Percentiles rank a stretch among this genome's conserved stretches.
These are phyloP conservation scores for Rhodotorula graminis DNA, from an alignment of 768 basidiomycete species.

Conservation along the genomic window DNA sequence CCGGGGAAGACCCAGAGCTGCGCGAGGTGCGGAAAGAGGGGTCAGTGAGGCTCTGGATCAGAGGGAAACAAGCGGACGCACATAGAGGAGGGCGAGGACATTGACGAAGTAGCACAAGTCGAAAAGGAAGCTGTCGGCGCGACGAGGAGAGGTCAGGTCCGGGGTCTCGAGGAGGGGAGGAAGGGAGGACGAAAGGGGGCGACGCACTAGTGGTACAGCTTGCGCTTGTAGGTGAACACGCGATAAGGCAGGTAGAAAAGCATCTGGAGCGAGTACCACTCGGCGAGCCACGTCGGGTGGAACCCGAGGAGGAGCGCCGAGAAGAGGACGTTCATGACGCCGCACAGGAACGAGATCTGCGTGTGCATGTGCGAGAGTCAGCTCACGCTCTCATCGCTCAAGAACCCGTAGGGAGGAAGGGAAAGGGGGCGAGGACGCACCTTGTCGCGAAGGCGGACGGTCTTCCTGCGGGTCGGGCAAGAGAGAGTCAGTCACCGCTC, in stretches of 20 bases:
- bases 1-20: slow-evolving; percentile 76
- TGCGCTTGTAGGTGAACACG: slow-evolving; percentile 80
- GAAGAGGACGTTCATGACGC: slow-evolving; percentile 75
- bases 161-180: neutral
- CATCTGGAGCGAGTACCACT: slow-evolving; percentile 74
- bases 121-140: slow-evolving; percentile 37
- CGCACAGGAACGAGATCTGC: slow-evolving; percentile 76
- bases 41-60: too few relatives aligned
- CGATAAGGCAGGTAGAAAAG: slow-evolving; percentile 76
- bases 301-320: slow-evolving; percentile 84
- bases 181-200: slow-evolving; percentile 53
- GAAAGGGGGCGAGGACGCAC: neutral
- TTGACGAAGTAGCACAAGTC: slow-evolving; percentile 80
- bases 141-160: neutral
- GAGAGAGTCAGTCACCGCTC: neutral
- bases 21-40: too few relatives aligned
- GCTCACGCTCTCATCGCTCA: neutral
- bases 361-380: neutral
- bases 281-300: slow-evolving; percentile 76
- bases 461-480: slow-evolving; percentile 51
- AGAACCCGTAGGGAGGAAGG: too few relatives aligned
- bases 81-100: slow-evolving; percentile 79
- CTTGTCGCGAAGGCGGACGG: slow-evolving; percentile 74
- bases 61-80: too few relatives aligned
- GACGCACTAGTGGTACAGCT: slow-evolving; percentile 89